Conservation (phyloP, 2,329 filamentous ascomycete species). For the Fusarium avenaceum region DNA sequence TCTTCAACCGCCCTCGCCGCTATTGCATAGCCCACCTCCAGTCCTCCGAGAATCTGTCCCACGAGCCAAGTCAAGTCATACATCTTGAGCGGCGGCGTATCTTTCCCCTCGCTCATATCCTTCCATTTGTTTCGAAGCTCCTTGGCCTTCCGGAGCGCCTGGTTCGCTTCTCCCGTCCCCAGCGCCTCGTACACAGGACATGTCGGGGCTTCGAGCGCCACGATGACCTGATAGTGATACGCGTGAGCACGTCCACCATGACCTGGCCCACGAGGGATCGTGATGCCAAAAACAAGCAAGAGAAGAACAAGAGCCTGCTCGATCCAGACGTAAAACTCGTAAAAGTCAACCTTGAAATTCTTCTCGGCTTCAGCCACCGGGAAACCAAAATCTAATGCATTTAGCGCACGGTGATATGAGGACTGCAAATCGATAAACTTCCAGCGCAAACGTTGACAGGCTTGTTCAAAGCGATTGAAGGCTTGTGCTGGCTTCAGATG, state of each 20-base stretch:
- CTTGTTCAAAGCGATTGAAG: slow-evolving; percentile 70
- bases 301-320: slow-evolving; percentile 78
- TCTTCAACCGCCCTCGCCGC: slow-evolving; percentile 62
- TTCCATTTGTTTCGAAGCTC: slow-evolving; percentile 81
- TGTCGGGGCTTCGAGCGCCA: slow-evolving; percentile 67
- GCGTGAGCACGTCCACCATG: slow-evolving; percentile 57
- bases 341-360: slow-evolving; percentile 84
- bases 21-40: slow-evolving; percentile 69
- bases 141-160: slow-evolving; percentile 75
- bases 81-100: slow-evolving; percentile 63
- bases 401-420: slow-evolving; percentile 66
- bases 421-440: slow-evolving; percentile 71
- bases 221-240: slow-evolving; percentile 79
- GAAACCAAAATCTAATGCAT: slow-evolving; percentile 54
- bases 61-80: slow-evolving; percentile 75
- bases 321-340: slow-evolving; percentile 80
- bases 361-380: slow-evolving; percentile 65
- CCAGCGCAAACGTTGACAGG: slow-evolving; percentile 72
- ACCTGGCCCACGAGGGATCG: slow-evolving; percentile 55
- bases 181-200: slow-evolving; percentile 70
- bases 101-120: slow-evolving; percentile 66
- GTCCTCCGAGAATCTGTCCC: slow-evolving; percentile 66
- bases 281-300: slow-evolving; percentile 73
- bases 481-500: slow-evolving; percentile 56
- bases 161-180: slow-evolving; percentile 66